Base-by-base conservation (phyloP, 2,329 filamentous ascomycete genomes). In the Pseudogymnoascus sp. region DNA sequence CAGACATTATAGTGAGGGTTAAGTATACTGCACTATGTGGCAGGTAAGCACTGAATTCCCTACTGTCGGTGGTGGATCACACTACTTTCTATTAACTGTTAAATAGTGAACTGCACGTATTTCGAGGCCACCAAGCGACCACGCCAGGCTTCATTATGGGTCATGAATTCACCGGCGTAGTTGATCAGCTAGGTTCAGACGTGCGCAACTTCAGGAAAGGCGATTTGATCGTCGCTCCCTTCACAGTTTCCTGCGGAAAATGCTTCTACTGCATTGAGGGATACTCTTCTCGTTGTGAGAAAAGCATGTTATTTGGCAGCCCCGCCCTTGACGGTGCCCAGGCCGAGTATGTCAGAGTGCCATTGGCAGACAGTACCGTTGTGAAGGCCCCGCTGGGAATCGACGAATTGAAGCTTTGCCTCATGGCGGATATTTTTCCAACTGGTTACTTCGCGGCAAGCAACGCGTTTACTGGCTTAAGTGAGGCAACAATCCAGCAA, bases 21-120 rank as follows among this genome's bases (percentile, higher is more conserved):
- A 81, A 86, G 65, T 88, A 89, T 69, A 89, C 90, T 29, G 91
- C 90, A 13, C 81, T 96, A 40, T 96, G 91, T 73, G 91, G 91
- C 73, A 47, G 33, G 60, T 61, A 40, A 47, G 42, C 21, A 14
- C 42, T 29, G 59, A 19, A 29, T 8, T 26, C 11, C 5, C 6
- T 7, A 59, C 53, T 33, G 29, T 35, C 40, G 44, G 67, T 24
- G 13, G 29, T 21, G 24, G 26, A 19, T 24, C 7, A 59, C 33
- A 24, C n/a, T 37, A 16, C 16, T 3, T 10, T 8, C 24, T 44
- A 33, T 16, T 38, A 35, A 59, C 31, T 7, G 16, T 47, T 8
- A 3, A 14, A 47, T 47, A 91, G 89, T 71, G 91, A 96, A 72
- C 79, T 96, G 42, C 91, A 96, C 75, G 86, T 90, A 62, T 96